Evolutionary conservation across 2,329 filamentous ascomycete species (phyloP), one percentile per base, ranked within the genome.

Genomic region (Calonectria honghensis): DNA sequence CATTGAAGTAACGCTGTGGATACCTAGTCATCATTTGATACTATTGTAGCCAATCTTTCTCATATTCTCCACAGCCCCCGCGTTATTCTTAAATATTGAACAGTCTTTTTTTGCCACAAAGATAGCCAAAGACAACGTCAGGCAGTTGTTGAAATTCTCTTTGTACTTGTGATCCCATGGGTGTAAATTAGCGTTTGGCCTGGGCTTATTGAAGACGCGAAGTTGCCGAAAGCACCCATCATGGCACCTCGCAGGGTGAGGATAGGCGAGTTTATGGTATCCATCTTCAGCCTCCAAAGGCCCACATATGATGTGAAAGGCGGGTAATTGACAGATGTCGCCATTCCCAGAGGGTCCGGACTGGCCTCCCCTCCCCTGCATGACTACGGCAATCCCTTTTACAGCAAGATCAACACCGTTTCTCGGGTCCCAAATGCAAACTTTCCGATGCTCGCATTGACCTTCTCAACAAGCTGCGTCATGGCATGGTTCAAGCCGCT

Each of bases 271-370:
- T 48, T 48, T 48, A 20, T 48, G 20, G 41, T 6, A 20, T 48
- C 41, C 20, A 48, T n/a, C 18, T n/a, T n/a, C 24, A 6, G 41
- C n/a, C 20, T 1, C 41, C 27, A 31, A 11, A 18, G 51, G 29
- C 51, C 51, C 51, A 54, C 51, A 27, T 54, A 24, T 20, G 24
- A 31, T 54, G 27, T 29, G 51, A 54, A 32, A 54, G 51, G 51
- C 14, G 27, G 14, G 20, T 4, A 16, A 32, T 20, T 54, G 51
- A 54, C 51, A 20, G 14, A 54, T 32, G 29, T 16, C 51, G 16
- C 7, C 51, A 20, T 20, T 24, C 45, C 10, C 45, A 9, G 18
- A 48, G 20, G 20, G 11, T 48, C 18, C 10, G 7, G 2, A 24
- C 45, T 48, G 24, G 20, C 51, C 4, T 31, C 14, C 2, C 16